A percentile compares a stretch with the other conserved stretches of the same genome.
These are phyloP conservation scores for Hippophae rhamnoides DNA, from an alignment of 306 rosid genomes.

Conservation along the genomic window DNA sequence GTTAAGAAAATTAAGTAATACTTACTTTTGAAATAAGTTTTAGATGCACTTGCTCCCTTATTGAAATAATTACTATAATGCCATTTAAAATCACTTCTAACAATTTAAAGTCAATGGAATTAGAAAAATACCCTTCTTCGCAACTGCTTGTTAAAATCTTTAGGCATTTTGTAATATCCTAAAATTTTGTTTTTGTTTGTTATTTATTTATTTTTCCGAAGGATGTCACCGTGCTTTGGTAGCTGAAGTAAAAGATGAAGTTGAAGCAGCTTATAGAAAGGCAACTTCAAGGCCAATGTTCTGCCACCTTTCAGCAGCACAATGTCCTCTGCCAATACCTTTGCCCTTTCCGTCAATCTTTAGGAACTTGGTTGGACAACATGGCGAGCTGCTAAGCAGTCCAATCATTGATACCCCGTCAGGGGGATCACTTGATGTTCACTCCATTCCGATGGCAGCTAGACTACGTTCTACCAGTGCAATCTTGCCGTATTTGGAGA, in stretches of 20 bases:
- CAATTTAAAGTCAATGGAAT: no score
- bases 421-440: slow-evolving; percentile 48
- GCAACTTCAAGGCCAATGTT: slow-evolving; percentile 53
- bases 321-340: slow-evolving; percentile 78
- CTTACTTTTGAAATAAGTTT: no score
- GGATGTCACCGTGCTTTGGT: slow-evolving; percentile 53
- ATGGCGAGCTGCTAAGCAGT: slow-evolving; percentile 44
- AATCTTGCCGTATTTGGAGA: slow-evolving; percentile 60
- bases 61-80: no score
- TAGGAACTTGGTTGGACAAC: slow-evolving; percentile 48
- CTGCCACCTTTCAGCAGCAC: slow-evolving; percentile 62
- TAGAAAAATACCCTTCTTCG: no score
- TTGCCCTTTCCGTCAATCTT: slow-evolving; percentile 86
- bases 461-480: slow-evolving; percentile 72
- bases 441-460: slow-evolving; percentile 79
- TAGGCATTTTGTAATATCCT: no score
- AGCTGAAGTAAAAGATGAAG: slow-evolving; percentile 34
- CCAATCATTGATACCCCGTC: slow-evolving; percentile 25
- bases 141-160: no score
- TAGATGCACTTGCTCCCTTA: no score
- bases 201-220: slow-evolving; percentile 18
- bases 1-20: no score
- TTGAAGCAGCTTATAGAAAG: slow-evolving; percentile 44
- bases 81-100: no score
- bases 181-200: not conserved